Evolutionary conservation across 2,329 filamentous ascomycete species (phyloP), one percentile per base, ranked within the genome.

Genomic region (Fusarium mundagurra): DNA sequence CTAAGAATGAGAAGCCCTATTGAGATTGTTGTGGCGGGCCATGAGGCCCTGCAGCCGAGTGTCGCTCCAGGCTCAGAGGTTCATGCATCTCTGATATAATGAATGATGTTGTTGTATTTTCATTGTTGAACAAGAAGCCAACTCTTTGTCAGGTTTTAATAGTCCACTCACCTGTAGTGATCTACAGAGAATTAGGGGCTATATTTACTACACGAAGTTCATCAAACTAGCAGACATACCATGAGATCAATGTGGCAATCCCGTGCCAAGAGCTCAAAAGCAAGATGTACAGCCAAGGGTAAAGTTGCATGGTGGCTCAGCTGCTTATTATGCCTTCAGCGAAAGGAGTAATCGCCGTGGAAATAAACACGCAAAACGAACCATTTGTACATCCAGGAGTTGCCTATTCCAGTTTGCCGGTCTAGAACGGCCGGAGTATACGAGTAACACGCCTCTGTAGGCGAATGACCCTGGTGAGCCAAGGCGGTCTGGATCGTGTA

Each of bases 221-320:
- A 48, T 31, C 14, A 22, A 48, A 31, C 10, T 22, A 6, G 0
- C 27, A 48, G 14, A 31, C 6, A n/a, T n/a, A 31, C 27, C 6
- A n/a, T 22, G 14, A 48, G 27, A 12, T 16, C 6, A 48, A 31
- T 17, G 45, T 5, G 22, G 22, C 10, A 51, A 18, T 24, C 20
- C 22, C 6, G 4, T 8, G 4, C 16, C 22, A 13, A n/a, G 14
- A 2, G 2, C 9, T 24, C 22, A 51, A 13, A n/a, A 9, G 1
- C 20, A n/a, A 51, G 20, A 22, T 17, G 27, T 22, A 17, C 8
- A 20, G 14, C 27, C 10, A n/a, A 29, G 20, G 27, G 10, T 12
- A 8, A 48, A 31, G 20, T 1, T 12, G 29, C 6, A 50, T 33
- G 22, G 29, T 18, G 29, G 29, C 16, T 50, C 18, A 50, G 47